Evolutionary conservation across 2,329 filamentous ascomycete genomes (phyloP), one percentile per base, ranked within the genome.

Genomic region (Fusarium chlamydosporum): DNA sequence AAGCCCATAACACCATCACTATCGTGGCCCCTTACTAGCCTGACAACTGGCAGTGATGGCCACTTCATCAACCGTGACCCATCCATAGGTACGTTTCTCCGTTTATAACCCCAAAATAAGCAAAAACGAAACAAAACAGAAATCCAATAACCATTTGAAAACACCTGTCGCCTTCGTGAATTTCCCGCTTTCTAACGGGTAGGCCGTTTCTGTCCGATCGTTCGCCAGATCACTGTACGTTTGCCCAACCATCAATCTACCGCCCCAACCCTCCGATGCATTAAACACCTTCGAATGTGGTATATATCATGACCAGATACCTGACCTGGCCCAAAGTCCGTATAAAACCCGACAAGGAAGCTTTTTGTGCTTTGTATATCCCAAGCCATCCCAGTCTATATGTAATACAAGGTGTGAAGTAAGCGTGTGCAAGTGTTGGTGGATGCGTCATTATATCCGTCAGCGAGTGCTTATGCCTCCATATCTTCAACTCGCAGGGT

Each of bases 401-500:
- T 65, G 62, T 70, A 68, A 72, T 68, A 69, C 62, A 71, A 54
- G 13, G 38, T 51, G 41, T 42, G 42, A 52, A 55, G 41, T 26
- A 35, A 45, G 10, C 50, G 55, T 33, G 12, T 27, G 27, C 37
- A n/a, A 20, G 40, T 15, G 15, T 29, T n/a, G 29, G 23, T 31
- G 45, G 37, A 13, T 50, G 27, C 35, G 23, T 20, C 34, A 27
- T 26, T 18, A 15, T 41, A 31, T 29, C 42, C 29, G 34, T 35
- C 12, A 13, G 18, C 7, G 33, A 6, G 18, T 31, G 20, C 23
- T 56, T 74, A 80, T n/a, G 72, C 73, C 56, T 80, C 78, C 26
- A 75, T 74, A 41, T 75, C 75, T 45, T 72, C 74, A 45, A 79
- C 74, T 54, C 73, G 71, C 20, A 72, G 61, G 15, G 43, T 56